Conservation (phyloP, 306 rosid species). For the Citrullus mucosospermus region DNA sequence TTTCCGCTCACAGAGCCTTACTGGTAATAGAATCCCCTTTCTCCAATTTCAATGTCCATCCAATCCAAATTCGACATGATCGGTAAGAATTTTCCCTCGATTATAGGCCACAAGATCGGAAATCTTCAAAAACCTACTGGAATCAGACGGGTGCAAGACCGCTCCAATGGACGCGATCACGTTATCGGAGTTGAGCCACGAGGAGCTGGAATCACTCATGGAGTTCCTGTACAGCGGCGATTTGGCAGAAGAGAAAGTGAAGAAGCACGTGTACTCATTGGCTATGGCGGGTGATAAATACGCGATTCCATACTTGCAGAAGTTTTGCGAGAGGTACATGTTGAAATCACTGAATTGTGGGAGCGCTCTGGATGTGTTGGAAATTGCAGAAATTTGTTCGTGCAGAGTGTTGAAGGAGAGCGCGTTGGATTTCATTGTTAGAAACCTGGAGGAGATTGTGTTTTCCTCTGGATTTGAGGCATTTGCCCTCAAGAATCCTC, state of each 20-base stretch:
- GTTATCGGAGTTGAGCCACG: slow-evolving; percentile 42
- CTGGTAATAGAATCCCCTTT: slow-evolving; percentile 14
- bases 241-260: slow-evolving; percentile 32
- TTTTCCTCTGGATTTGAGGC: slow-evolving; percentile 36
- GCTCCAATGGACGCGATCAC: slow-evolving; percentile 29
- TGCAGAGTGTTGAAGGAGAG: slow-evolving; percentile 30
- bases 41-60: background rate
- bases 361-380: slow-evolving; percentile 49
- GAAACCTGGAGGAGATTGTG: slow-evolving; percentile 36
- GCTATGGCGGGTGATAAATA: slow-evolving; percentile 75
- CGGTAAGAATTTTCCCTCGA: background rate
- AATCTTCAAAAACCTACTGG: slow-evolving; percentile 61
- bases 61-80: background rate
- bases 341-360: slow-evolving; percentile 20
- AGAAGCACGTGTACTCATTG: slow-evolving; percentile 42
- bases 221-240: slow-evolving; percentile 64
- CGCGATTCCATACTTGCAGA: slow-evolving; percentile 37
- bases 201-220: slow-evolving; percentile 44
- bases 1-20: slow-evolving; percentile 61
- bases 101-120: slow-evolving; percentile 64
- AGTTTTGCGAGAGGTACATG: slow-evolving; percentile 48
- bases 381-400: slow-evolving; percentile 55
- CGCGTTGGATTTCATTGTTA: slow-evolving; percentile 39
- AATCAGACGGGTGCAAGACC: slow-evolving; percentile 56
- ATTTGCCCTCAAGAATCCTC: slow-evolving; percentile 63